These are phyloP conservation scores for Hypoxylon perforatum DNA, from an alignment of 495 filamentous ascomycete species.

Conservation along the genomic window DNA sequence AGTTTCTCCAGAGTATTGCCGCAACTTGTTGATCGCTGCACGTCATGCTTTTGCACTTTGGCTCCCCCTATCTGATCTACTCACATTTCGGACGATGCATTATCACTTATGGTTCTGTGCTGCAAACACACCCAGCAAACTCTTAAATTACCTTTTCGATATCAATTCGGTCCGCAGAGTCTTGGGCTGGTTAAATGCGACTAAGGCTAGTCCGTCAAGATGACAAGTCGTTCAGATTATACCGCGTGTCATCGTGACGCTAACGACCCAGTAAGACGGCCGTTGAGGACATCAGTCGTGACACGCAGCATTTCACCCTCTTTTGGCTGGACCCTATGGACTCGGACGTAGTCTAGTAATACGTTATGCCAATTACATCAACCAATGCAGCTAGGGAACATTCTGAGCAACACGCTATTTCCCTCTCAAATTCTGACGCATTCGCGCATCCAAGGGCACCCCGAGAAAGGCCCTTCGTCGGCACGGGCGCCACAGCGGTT, in stretches of 20 bases:
- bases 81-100: neutral
- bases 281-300: neutral
- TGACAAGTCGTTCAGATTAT: neutral
- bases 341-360: neutral
- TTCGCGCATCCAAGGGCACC: neutral
- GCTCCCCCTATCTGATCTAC: neutral
- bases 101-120: constrained; percentile 4
- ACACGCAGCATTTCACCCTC: neutral
- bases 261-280: neutral
- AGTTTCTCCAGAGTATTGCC: constrained; percentile 24
- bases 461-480: constrained; percentile 13
- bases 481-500: constrained; percentile 9
- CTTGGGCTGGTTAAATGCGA: constrained; percentile 30
- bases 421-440: neutral
- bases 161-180: constrained; percentile 35
- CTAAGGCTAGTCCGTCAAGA: neutral
- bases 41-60: constrained; percentile 18
- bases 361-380: constrained; percentile 2
- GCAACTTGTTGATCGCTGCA: constrained; percentile 11
- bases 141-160: constrained; percentile 8
- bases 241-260: constrained; percentile 1
- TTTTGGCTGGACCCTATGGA: neutral
- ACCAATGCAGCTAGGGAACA: neutral
- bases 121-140: neutral
- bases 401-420: neutral